Percentiles rank a stretch among this genome's conserved stretches.
These are phyloP conservation scores for Fusarium redolens DNA, from an alignment of 2,329 filamentous ascomycete genomes.

Conservation along the genomic window DNA sequence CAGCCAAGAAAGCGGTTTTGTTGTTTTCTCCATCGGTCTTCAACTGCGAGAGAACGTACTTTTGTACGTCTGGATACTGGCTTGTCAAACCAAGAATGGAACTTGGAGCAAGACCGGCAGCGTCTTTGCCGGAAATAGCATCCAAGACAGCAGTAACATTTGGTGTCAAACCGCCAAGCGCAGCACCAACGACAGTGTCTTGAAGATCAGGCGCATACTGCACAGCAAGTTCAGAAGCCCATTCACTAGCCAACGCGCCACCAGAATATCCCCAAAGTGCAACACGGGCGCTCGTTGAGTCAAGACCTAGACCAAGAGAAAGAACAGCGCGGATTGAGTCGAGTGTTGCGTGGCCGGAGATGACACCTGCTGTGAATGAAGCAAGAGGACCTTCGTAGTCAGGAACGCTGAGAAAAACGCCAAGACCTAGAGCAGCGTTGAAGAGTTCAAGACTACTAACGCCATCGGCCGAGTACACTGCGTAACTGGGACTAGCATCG, in stretches of 20 bases:
- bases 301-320: constrained; percentile 48
- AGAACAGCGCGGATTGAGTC: constrained; percentile 59
- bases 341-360: constrained; percentile 57
- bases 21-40: constrained; percentile 33
- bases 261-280: constrained; percentile 69
- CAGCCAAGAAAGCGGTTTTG: constrained; percentile 39
- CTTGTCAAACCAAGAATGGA: constrained; percentile 36
- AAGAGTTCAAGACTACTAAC: neutral
- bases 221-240: constrained; percentile 63
- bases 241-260: constrained; percentile 62
- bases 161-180: constrained; percentile 60
- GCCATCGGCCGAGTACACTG: neutral
- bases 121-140: constrained; percentile 45
- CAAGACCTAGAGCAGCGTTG: constrained; percentile 25
- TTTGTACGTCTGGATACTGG: constrained; percentile 35
- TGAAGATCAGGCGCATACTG: constrained; percentile 64
- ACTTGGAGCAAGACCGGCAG: constrained; percentile 36
- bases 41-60: constrained; percentile 33
- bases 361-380: constrained; percentile 56
- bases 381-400: constrained; percentile 60
- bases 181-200: constrained; percentile 57
- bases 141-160: constrained; percentile 53
- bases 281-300: constrained; percentile 40
- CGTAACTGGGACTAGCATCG: constrained; percentile 38
- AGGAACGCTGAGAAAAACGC: constrained; percentile 53